Conservation (phyloP, 371 early-diverging fungal species). For the Actinomortierella ambigua region DNA sequence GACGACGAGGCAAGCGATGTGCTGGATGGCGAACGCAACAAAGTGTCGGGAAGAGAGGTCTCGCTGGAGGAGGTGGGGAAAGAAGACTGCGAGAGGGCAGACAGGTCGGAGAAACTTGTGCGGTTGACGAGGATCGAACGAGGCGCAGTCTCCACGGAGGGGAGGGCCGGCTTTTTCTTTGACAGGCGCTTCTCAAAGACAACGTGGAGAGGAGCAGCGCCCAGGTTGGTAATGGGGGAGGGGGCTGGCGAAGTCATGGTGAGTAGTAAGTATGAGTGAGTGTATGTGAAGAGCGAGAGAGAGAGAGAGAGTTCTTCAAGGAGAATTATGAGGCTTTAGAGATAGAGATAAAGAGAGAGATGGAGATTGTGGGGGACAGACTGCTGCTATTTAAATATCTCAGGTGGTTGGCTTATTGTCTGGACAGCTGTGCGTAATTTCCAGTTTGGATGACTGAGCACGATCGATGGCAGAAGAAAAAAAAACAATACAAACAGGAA, state of each 20-base stretch:
- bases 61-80: no score
- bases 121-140: constrained; percentile 34
- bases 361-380: background rate
- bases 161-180: constrained; percentile 21
- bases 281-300: background rate
- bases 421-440: no score
- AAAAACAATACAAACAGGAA: background rate
- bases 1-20: no score
- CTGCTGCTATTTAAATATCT: background rate
- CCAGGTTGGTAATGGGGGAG: background rate
- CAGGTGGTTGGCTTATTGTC: no score
- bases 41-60: no score
- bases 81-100: no score
- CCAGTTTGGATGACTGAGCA: no score
- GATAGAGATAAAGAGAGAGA: background rate
- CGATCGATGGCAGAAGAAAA: background rate
- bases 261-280: background rate
- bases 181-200: constrained; percentile 39
- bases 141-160: constrained; percentile 18
- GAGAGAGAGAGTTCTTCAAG: background rate
- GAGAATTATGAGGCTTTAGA: background rate
- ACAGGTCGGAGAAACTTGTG: no score
- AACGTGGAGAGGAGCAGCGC: constrained; percentile 22
- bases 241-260: no score
- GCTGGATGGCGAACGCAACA: no score